These are phyloP conservation scores for Prunus kanzakura DNA, from an alignment of 306 rosid species.

Conservation along the genomic window DNA sequence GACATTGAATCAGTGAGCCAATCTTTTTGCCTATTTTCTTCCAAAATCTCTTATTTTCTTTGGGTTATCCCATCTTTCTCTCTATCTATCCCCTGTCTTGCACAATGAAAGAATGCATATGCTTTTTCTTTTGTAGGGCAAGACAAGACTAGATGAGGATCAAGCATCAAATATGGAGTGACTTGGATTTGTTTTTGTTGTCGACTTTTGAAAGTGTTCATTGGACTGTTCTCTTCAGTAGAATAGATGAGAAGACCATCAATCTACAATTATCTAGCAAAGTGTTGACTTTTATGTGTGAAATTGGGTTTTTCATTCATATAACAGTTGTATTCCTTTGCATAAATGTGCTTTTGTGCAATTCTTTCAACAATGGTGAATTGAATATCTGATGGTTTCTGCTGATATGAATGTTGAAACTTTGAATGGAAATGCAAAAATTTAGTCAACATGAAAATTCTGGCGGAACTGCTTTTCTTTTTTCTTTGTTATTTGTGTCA, in stretches of 20 bases:
- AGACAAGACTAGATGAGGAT: conserved; percentile 92
- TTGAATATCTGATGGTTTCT: conserved; percentile 10
- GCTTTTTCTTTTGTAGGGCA: conserved; percentile 71
- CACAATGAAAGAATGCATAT: conserved; percentile 55
- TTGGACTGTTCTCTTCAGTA: conserved; percentile 38
- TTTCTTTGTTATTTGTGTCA: conserved; percentile 28
- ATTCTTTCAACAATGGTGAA: background rate
- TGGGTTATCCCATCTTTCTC: conserved; percentile 29
- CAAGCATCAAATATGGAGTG: conserved; percentile 56
- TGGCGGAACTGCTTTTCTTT: conserved; percentile 16
- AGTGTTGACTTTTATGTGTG: background rate
- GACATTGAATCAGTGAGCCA: conserved; percentile 14
- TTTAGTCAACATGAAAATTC: background rate
- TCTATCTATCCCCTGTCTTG: conserved; percentile 43
- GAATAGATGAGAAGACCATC: conserved; percentile 34
- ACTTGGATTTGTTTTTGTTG: conserved; percentile 48
- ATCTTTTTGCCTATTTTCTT: conserved; percentile 2
- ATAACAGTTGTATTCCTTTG: background rate
- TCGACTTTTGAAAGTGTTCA: conserved; percentile 34
- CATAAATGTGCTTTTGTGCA: background rate
- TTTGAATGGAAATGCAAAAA: conserved; percentile 8
- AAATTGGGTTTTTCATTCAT: conserved; percentile 10
- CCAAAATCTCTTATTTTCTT: conserved; percentile 12
- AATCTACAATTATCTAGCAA: background rate
- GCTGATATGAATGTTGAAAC: background rate